phyloP scores from a whole-genome alignment of 2,329 filamentous ascomycete species.

The Penicillium sp. region DNA sequence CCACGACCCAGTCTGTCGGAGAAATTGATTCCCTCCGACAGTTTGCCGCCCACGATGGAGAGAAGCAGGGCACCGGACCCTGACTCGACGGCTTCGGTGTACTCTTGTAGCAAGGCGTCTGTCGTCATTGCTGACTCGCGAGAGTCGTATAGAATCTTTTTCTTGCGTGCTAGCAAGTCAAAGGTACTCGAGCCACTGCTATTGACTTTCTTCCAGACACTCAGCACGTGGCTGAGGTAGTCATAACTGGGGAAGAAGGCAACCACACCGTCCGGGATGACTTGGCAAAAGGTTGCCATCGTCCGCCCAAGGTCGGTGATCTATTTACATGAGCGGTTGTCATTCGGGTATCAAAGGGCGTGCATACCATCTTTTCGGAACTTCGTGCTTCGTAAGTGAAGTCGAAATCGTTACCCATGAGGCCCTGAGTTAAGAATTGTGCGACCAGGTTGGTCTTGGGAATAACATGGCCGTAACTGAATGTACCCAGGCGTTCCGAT shows the following conservation, averaged over 20 bases:
- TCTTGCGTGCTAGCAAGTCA: conserved; percentile 35
- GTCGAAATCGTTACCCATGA: conserved; percentile 65
- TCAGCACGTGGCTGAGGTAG: conserved; percentile 76
- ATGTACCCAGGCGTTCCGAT: conserved; percentile 66
- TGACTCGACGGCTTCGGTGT: conserved; percentile 66
- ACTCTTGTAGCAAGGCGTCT: conserved; percentile 73
- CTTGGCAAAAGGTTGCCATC: conserved; percentile 69
- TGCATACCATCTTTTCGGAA: conserved; percentile 61
- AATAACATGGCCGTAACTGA: conserved; percentile 95
- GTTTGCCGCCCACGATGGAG: conserved; percentile 88
- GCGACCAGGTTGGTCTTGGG: conserved; percentile 79
- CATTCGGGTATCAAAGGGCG: neutral
- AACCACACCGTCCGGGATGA: conserved; percentile 85
- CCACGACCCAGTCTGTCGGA: conserved; percentile 85
- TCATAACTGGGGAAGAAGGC: conserved; percentile 96
- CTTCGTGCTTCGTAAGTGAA: conserved; percentile 83
- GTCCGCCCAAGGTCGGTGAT: conserved; percentile 73
- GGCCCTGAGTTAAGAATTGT: conserved; percentile 62
- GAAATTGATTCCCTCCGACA: conserved; percentile 98
- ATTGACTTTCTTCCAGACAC: conserved; percentile 58
- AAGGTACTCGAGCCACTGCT: conserved; percentile 31
- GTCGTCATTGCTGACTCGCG: conserved; percentile 47
- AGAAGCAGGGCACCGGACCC: conserved; percentile 75
- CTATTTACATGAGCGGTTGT: conserved; percentile 26
- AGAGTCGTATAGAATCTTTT: conserved; percentile 57